These are phyloP conservation scores for Physcomitrellopsis africana DNA, from an alignment of 225 moss, liverwort and hornwort genomes.

Conservation along the genomic window DNA sequence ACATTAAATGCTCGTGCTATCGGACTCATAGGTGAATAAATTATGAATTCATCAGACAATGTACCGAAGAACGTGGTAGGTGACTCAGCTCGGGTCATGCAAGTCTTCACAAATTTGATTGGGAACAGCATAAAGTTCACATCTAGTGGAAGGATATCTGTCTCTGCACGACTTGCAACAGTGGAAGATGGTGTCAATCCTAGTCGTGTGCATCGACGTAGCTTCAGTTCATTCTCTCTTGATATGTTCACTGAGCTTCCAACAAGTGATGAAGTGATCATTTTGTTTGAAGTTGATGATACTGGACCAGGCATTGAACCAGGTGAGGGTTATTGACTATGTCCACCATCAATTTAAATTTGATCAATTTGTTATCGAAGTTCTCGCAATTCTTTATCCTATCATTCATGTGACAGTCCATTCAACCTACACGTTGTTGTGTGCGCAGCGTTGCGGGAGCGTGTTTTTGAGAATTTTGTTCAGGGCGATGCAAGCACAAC, in stretches of 20 bases:
- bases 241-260: conserved; percentile 52
- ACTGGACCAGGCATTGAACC: conserved; percentile 78
- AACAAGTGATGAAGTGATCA: conserved; percentile 52
- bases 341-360: background rate
- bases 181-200: conserved; percentile 33
- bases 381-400: background rate
- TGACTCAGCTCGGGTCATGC: conserved; percentile 74
- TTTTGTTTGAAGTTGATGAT: conserved; percentile 87
- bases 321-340: conserved; percentile 37
- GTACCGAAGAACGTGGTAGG: conserved; percentile 75
- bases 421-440: conserved; percentile 41
- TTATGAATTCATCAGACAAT: conserved; percentile 51
- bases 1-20: background rate
- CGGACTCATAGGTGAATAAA: conserved; percentile 18
- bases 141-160: conserved; percentile 61
- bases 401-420: background rate
- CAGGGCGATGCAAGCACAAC: conserved; percentile 84
- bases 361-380: conserved; percentile 14
- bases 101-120: conserved; percentile 82
- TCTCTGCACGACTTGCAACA: conserved; percentile 68
- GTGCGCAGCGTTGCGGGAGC: conserved; percentile 69
- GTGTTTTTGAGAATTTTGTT: conserved; percentile 85
- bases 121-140: conserved; percentile 91
- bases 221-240: conserved; percentile 63
- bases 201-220: conserved; percentile 49